These are phyloP conservation scores for Ananas comosus DNA, from an alignment of 176 grass and related monocot species.

Conservation along the genomic window DNA sequence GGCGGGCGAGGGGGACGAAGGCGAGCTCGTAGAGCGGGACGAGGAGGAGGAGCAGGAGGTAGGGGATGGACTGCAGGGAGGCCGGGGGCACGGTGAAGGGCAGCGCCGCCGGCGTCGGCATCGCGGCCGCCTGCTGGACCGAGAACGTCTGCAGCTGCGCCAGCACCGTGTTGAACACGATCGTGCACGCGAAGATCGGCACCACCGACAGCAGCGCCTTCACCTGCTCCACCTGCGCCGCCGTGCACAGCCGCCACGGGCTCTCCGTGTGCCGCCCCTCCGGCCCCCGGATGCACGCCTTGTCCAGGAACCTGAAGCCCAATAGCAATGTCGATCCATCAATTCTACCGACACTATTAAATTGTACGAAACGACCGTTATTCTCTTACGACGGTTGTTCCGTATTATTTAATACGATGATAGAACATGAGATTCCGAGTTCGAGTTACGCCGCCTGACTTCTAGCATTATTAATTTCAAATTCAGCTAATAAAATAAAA, in stretches of 20 bases:
- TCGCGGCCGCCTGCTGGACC: conserved; percentile 63
- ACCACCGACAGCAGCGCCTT: conserved; percentile 68
- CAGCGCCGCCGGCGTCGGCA: conserved; percentile 36
- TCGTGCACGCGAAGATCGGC: conserved; percentile 80
- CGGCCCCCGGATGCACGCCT: conserved; percentile 54
- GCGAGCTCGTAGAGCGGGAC: conserved; percentile 60
- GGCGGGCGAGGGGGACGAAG: conserved; percentile 52
- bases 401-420: no score
- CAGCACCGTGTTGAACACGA: conserved; percentile 86
- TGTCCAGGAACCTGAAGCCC: conserved; percentile 54
- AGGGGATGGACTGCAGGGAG: conserved; percentile 75
- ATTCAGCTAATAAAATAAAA: no score
- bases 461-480: no score
- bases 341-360: no score
- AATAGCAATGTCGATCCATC: no score
- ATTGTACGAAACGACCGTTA: no score
- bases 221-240: conserved; percentile 66
- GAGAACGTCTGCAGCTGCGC: conserved; percentile 88
- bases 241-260: conserved; percentile 49
- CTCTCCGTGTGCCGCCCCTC: conserved; percentile 27
- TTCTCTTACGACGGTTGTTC: no score
- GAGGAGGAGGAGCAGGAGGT: conserved; percentile 42
- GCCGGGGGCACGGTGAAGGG: conserved; percentile 62
- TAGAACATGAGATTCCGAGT: no score
- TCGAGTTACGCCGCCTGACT: no score